Conservation (phyloP, 352 stramenopile genomes). For the Aphanomyces stellatus region DNA sequence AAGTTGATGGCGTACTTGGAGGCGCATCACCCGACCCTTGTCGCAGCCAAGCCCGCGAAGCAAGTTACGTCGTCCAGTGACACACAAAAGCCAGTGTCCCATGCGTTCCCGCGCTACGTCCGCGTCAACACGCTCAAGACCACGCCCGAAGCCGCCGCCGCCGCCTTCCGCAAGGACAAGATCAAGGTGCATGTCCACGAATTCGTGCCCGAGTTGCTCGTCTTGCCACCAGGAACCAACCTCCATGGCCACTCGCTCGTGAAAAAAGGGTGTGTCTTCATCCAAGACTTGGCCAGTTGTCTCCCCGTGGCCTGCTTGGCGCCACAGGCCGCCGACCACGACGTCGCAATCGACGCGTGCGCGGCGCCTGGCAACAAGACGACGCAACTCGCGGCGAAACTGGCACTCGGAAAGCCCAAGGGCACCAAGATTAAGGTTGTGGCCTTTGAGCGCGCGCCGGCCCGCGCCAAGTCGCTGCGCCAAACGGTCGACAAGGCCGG, state of each 20-base stretch:
- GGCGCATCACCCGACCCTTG: neutral
- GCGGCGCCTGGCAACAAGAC: slow-evolving; percentile 99
- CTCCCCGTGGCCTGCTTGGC: slow-evolving; percentile 94
- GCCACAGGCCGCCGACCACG: slow-evolving; percentile 20
- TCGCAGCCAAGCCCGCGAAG: neutral
- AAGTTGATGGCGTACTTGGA: neutral
- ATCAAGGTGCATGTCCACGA: slow-evolving; percentile 80
- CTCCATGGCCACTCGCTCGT: slow-evolving; percentile 79
- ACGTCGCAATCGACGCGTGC: slow-evolving; percentile 89
- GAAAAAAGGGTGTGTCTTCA: slow-evolving; percentile 77
- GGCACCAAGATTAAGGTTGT: slow-evolving; percentile 77
- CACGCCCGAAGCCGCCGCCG: slow-evolving; percentile 31
- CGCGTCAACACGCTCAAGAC: slow-evolving; percentile 88
- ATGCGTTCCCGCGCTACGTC: slow-evolving; percentile 79
- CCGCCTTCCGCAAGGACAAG: slow-evolving; percentile 42
- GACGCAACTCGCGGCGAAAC: slow-evolving; percentile 91
- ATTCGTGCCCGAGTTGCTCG: slow-evolving; percentile 81
- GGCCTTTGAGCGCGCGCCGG: slow-evolving; percentile 88
- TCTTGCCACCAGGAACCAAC: slow-evolving; percentile 83
- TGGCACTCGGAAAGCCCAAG: slow-evolving; percentile 42
- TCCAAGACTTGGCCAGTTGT: slow-evolving; percentile 98
- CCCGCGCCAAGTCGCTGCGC: slow-evolving; percentile 84
- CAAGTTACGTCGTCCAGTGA: neutral
- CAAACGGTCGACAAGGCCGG: slow-evolving; percentile 78
- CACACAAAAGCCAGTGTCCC: too few species aligned